phyloP scores from a whole-genome alignment of 2,329 filamentous ascomycete species.

The Leptographium procerum region DNA sequence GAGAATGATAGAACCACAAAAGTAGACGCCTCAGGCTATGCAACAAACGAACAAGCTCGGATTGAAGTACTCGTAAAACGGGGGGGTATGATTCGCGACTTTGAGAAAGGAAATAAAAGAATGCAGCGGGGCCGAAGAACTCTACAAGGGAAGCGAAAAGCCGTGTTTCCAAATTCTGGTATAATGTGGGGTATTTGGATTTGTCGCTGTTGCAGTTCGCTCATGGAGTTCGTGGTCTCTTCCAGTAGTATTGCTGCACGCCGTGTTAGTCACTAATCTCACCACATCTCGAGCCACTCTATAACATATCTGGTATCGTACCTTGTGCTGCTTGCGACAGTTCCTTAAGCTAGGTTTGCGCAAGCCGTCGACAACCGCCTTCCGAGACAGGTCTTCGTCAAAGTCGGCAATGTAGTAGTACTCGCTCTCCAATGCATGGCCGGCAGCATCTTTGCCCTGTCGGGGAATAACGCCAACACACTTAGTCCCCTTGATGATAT shows the following conservation, averaged over 20 bases:
- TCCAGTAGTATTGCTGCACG: conserved; percentile 58
- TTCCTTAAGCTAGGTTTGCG: conserved; percentile 80
- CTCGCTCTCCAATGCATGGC: conserved; percentile 86
- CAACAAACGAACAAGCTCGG: neutral
- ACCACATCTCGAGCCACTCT: neutral
- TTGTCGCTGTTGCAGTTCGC: neutral
- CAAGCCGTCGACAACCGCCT: conserved; percentile 70
- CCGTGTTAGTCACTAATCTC: conserved; percentile 7
- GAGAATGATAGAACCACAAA: neutral
- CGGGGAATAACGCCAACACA: conserved; percentile 84
- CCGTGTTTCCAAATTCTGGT: neutral
- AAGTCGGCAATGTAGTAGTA: conserved; percentile 92
- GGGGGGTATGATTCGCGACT: neutral
- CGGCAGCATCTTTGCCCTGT: conserved; percentile 90
- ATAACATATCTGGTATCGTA: conserved; percentile 27
- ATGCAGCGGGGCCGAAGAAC: neutral
- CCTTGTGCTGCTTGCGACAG: conserved; percentile 96
- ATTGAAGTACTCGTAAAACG: neutral
- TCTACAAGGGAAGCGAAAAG: neutral
- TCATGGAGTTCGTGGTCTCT: conserved; percentile 48
- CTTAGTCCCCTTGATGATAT: conserved; percentile 58
- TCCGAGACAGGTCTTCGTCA: conserved; percentile 67
- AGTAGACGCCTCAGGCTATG: conserved; percentile 8
- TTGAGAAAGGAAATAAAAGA: neutral
- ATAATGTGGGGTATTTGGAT: neutral